phyloP scores from a whole-genome alignment of 495 filamentous ascomycete genomes.

The Xanthoparmelia taractica region DNA sequence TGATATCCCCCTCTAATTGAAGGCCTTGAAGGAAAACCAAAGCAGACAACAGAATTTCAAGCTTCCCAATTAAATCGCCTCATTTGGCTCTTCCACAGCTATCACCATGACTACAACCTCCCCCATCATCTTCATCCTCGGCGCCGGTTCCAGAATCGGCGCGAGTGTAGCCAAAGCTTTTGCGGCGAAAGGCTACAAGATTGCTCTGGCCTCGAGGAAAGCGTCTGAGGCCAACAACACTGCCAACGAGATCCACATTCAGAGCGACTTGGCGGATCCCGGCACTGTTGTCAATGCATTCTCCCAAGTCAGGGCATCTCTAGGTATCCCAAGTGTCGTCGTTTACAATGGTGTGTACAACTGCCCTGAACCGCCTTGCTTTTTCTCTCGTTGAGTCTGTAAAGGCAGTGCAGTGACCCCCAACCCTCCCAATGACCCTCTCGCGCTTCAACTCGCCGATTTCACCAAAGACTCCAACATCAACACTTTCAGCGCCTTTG shows the following conservation, averaged over 20 bases:
- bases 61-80: not conserved
- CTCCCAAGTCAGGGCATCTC: constrained; percentile 5
- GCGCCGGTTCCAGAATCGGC: constrained; percentile 7
- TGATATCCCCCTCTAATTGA: too few relatives aligned
- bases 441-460: constrained; percentile 4
- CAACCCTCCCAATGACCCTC: not conserved
- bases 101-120: constrained; percentile 1
- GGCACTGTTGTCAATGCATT: constrained; percentile 1
- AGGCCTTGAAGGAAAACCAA: not conserved
- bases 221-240: not conserved
- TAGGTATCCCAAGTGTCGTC: constrained; percentile 3
- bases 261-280: constrained; percentile 5
- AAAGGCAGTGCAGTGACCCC: not conserved
- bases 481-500: constrained; percentile 6
- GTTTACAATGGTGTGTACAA: constrained; percentile 5
- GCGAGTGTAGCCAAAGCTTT: not conserved
- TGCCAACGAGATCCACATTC: not conserved
- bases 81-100: not conserved
- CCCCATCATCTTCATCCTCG: constrained; percentile 7
- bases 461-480: constrained; percentile 7
- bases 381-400: not conserved
- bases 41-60: not conserved
- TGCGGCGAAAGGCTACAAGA: constrained; percentile 5
- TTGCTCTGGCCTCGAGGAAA: constrained; percentile 9
- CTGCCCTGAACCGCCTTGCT: not conserved